Conservation (phyloP, 75 land plant genomes). For the Adiantum capillusveneris region DNA sequence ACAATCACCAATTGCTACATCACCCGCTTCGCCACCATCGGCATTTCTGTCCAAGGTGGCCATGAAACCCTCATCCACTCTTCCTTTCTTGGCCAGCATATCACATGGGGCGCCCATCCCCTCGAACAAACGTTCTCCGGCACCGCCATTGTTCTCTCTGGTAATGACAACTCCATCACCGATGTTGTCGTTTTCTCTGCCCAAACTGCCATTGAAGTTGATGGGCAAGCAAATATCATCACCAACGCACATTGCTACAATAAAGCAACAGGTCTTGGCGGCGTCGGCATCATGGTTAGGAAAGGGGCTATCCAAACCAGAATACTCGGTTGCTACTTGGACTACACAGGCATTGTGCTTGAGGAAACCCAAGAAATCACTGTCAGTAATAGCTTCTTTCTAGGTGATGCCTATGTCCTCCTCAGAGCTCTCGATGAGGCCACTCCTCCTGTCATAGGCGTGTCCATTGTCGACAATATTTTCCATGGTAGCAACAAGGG, state of each 20-base stretch:
- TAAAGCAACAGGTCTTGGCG: conserved; percentile 77
- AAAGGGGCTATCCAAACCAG: conserved; percentile 58
- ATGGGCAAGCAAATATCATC: conserved; percentile 65
- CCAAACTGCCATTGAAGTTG: conserved; percentile 42
- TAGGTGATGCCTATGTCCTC: conserved; percentile 55
- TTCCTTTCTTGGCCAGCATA: conserved; percentile 73
- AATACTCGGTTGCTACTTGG: conserved; percentile 61
- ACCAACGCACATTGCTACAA: conserved; percentile 77
- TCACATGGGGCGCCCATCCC: conserved; percentile 69
- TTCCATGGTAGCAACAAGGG: conserved; percentile 43
- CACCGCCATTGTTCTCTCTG: conserved; percentile 45
- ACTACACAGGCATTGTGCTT: conserved; percentile 66
- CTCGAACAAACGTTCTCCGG: conserved; percentile 57
- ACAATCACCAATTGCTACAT: conserved; percentile 63
- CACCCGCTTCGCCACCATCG: conserved; percentile 52
- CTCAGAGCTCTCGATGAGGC: conserved; percentile 38
- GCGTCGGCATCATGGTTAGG: conserved; percentile 54
- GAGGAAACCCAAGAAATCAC: conserved; percentile 76
- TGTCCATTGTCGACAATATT: conserved; percentile 62
- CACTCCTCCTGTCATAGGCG: conserved; percentile 16
- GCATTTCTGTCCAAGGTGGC: conserved; percentile 59
- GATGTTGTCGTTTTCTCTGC: conserved; percentile 88
- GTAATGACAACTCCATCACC: conserved; percentile 78
- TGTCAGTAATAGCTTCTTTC: conserved; percentile 57
- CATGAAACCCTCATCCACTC: conserved; percentile 64